Conservation (phyloP, 1,284 basidiomycete species). For the Apiotrichum veenhuisii region DNA sequence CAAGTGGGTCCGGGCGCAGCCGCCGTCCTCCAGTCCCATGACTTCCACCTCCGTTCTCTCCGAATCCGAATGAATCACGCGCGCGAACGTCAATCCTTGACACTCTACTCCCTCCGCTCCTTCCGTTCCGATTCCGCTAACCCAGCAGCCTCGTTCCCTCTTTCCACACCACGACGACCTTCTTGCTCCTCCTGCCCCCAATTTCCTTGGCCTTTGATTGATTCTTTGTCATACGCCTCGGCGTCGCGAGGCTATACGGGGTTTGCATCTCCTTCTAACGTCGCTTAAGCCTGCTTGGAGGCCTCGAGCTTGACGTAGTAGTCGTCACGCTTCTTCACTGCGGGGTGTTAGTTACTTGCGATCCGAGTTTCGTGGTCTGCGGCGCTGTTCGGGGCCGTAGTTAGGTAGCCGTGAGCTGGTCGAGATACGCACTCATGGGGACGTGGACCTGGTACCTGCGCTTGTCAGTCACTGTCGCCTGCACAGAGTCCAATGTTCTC, state of each 20-base stretch:
- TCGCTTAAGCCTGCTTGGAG: constrained; percentile 8
- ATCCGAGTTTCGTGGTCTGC: no score
- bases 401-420: background rate
- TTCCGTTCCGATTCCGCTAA: no score
- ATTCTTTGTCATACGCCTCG: background rate
- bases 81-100: no score
- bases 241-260: background rate
- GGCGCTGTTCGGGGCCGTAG: background rate
- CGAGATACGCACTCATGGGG: constrained; percentile 15
- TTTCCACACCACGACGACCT: background rate
- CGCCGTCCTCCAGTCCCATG: no score
- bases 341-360: background rate
- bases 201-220: no score
- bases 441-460: constrained; percentile 18
- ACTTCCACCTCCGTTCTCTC: no score
- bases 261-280: constrained; percentile 5
- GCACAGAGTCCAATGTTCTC: background rate
- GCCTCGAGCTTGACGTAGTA: constrained; percentile 24
- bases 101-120: no score
- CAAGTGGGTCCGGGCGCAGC: no score
- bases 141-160: background rate
- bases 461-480: no score
- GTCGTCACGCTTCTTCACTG: constrained; percentile 23
- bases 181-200: background rate
- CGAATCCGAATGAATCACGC: no score